phyloP scores from a whole-genome alignment of 176 grass and related monocot species.

The Otatea glauca region DNA sequence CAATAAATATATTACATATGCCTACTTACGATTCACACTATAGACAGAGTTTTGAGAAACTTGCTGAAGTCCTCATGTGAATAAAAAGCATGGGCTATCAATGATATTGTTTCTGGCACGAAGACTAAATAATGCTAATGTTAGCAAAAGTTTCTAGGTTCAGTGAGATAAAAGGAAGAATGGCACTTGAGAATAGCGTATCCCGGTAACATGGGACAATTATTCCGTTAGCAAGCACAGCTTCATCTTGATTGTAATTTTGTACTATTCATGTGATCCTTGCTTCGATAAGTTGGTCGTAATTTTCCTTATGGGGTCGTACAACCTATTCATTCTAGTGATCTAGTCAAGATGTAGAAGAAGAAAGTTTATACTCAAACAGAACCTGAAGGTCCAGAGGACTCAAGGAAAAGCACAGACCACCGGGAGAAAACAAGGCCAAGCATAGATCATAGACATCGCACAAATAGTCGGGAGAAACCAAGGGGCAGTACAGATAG shows the following conservation, averaged over 20 bases:
- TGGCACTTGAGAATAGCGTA: background rate
- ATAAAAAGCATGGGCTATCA: too few species aligned
- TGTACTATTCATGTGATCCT: background rate
- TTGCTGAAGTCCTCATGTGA: too few species aligned
- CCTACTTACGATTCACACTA: background rate
- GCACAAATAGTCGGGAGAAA: slow-evolving; percentile 62
- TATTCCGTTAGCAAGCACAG: background rate
- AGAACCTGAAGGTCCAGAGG: slow-evolving; percentile 56
- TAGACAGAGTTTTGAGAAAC: too few species aligned
- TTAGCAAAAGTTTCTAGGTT: slow-evolving; percentile 1
- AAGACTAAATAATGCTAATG: slow-evolving; percentile 10
- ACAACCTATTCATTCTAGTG: slow-evolving; percentile 11
- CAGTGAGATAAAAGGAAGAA: background rate
- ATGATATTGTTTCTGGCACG: background rate
- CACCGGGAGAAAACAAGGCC: slow-evolving; percentile 60
- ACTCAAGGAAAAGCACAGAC: slow-evolving; percentile 70
- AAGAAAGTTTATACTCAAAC: slow-evolving; percentile 30
- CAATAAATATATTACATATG: background rate
- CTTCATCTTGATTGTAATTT: slow-evolving; percentile 22
- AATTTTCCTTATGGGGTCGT: background rate
- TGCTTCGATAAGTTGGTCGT: background rate
- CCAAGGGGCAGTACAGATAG: slow-evolving; percentile 71
- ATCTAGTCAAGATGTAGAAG: slow-evolving; percentile 18
- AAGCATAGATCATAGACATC: slow-evolving; percentile 55
- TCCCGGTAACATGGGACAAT: background rate